Conservation (phyloP, 345 rosid genomes). For the Gossypium mustelinum region DNA sequence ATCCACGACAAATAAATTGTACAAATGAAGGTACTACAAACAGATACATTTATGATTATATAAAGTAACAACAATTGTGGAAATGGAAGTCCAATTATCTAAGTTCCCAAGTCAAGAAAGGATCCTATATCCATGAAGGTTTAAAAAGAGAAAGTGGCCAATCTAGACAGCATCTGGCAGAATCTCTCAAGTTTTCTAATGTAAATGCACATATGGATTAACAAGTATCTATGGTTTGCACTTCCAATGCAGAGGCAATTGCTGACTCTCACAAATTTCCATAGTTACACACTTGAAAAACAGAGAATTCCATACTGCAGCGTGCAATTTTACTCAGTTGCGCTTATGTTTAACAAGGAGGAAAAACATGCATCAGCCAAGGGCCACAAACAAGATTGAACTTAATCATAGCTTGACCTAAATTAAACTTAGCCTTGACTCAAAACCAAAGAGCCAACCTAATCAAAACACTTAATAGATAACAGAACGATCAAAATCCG, state of each 20-base stretch:
- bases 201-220: not conserved
- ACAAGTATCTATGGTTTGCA: not conserved
- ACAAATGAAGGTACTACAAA: constrained; percentile 1
- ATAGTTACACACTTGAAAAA: not conserved
- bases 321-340: not conserved
- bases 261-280: not conserved
- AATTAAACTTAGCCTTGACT: not conserved
- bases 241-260: not conserved
- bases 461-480: not conserved
- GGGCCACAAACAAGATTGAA: not conserved
- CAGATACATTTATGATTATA: not conserved
- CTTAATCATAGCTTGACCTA: not conserved
- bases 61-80: not conserved
- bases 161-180: constrained; percentile 6
- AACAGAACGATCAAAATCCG: not conserved
- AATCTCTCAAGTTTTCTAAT: not conserved
- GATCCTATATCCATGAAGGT: constrained; percentile 6
- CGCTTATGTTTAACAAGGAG: not conserved
- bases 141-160: not conserved
- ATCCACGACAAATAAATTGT: constrained; percentile 4
- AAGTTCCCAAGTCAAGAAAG: constrained; percentile 3
- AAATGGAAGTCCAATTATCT: not conserved
- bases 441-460: not conserved
- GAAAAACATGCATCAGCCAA: not conserved
- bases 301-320: not conserved